phyloP scores from a whole-genome alignment of 1,284 basidiomycete species.

The Microbotryum violaceum region DNA sequence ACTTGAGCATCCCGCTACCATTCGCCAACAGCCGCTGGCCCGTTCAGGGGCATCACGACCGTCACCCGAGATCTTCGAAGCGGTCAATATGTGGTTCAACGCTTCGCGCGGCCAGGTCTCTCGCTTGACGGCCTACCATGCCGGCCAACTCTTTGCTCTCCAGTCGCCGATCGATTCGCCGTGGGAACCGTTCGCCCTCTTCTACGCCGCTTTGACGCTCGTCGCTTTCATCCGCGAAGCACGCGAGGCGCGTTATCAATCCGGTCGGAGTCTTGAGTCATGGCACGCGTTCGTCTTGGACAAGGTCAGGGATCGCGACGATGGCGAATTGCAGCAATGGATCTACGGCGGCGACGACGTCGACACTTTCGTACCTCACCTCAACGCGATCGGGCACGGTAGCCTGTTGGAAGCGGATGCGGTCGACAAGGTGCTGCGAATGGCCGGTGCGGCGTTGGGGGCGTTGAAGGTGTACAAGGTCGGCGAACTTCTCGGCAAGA shows the following conservation, averaged over 20 bases:
- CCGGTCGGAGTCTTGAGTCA: background rate
- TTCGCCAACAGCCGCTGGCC: conserved; percentile 16
- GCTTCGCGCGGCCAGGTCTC: conserved; percentile 15
- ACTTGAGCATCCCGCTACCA: background rate
- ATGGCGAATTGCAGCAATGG: conserved; percentile 10
- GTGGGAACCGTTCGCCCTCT: conserved; percentile 27
- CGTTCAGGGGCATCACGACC: conserved; percentile 7
- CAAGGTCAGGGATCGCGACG: conserved; percentile 13
- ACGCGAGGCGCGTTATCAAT: background rate
- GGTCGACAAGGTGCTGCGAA: conserved; percentile 6
- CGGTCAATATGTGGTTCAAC: conserved; percentile 13
- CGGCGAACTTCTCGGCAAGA: conserved; percentile 22
- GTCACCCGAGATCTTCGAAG: background rate
- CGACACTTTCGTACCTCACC: background rate
- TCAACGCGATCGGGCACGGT: background rate
- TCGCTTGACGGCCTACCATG: conserved; percentile 24
- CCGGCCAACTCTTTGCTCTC: conserved; percentile 25
- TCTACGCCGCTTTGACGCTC: conserved; percentile 25
- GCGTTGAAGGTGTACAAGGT: conserved; percentile 25
- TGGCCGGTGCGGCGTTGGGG: conserved; percentile 4
- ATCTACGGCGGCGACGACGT: background rate
- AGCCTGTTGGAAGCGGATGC: conserved; percentile 6
- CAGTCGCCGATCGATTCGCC: conserved; percentile 15
- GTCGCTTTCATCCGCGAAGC: conserved; percentile 15
- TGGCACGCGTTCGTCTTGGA: conserved; percentile 13